A percentile compares a stretch with the other conserved stretches of the same genome.
These are phyloP conservation scores for Fusarium lateritium DNA, from an alignment of 2,329 filamentous ascomycete genomes.

Conservation along the genomic window DNA sequence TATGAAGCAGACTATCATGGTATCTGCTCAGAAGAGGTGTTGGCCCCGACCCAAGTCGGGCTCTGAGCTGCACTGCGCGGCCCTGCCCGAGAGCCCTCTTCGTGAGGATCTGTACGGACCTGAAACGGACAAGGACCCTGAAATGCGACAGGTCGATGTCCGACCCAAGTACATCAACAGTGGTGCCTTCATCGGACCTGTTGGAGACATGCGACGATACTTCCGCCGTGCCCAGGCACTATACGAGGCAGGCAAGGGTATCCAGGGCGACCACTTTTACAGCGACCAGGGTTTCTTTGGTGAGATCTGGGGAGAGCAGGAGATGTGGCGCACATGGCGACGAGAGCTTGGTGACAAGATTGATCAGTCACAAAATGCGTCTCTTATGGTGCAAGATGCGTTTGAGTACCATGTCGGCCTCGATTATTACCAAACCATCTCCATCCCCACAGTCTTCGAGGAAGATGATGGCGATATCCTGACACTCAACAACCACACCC, in stretches of 20 bases:
- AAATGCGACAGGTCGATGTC: slow-evolving; percentile 20
- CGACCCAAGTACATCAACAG: slow-evolving; percentile 50
- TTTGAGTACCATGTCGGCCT: slow-evolving; percentile 46
- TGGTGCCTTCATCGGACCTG: slow-evolving; percentile 50
- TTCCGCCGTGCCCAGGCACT: slow-evolving; percentile 42
- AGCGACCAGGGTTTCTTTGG: slow-evolving; percentile 51
- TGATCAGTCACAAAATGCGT: slow-evolving; percentile 9
- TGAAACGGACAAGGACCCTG: slow-evolving; percentile 36
- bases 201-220: slow-evolving; percentile 44
- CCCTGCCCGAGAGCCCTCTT: slow-evolving; percentile 32
- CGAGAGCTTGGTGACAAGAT: slow-evolving; percentile 22
- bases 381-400: slow-evolving; percentile 29
- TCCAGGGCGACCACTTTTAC: slow-evolving; percentile 28
- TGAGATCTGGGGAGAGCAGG: slow-evolving; percentile 50
- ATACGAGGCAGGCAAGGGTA: slow-evolving; percentile 36
- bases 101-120: slow-evolving; percentile 44
- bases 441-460: slow-evolving; percentile 42
- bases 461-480: slow-evolving; percentile 43
- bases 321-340: slow-evolving; percentile 42
- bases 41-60: slow-evolving; percentile 33
- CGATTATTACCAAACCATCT: slow-evolving; percentile 44
- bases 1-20: slow-evolving; percentile 47
- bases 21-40: slow-evolving; percentile 45
- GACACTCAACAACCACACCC: slow-evolving; percentile 33
- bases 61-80: slow-evolving; percentile 37